Evolutionary conservation across 2,329 filamentous ascomycete species (phyloP), one percentile per base, ranked within the genome.

Genomic region (Paracorniculantispora psalliotae): DNA sequence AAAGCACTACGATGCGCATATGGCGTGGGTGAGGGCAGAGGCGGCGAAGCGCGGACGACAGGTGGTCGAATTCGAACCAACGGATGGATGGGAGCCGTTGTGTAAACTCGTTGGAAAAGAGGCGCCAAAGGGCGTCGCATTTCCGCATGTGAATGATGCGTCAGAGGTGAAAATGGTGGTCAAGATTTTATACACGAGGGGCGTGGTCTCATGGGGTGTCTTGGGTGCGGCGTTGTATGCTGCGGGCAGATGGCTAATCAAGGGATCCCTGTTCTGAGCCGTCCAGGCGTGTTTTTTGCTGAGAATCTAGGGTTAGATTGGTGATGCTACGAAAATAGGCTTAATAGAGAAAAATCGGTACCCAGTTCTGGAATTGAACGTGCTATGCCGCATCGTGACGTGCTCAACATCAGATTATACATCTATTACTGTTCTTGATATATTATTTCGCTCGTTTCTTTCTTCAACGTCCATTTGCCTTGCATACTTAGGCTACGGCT

Each of bases 51-150:
- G 70, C 2, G 67, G 67, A 4, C 68, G 68, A 0, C 56, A 64
- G 43, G 59, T 70, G 0, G 56, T 70, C 1, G 59, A 65, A 13
- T 70, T 67, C 50, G 64, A 67, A 50, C 65, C 68, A 0, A 64
- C 70, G 52, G 71, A 78, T 37, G 76, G 75, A 1, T 80, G 77
- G 77, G 70, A 67, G 37, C 73, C 74, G 10, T 65, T 81, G 25
- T 79, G 77, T 62, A 61, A 68, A 57, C 77, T 78, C 51, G 52
- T 77, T 41, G 71, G 66, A 3, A 70, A 68, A 37, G 63, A 68
- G 7, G 64, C 73, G 3, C 73, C 75, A 1, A 59, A 67, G 19
- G 64, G 61, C 7, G 61, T 65, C 35, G 61, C 69, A 2, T 77
- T 77, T 63, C 70, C 72, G 1, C 63, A 65, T 44, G 60, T 63